Evolutionary conservation across 2,329 filamentous ascomycete species (phyloP), one percentile per base, ranked within the genome.

Genomic region (Penicillium sumatraense): DNA sequence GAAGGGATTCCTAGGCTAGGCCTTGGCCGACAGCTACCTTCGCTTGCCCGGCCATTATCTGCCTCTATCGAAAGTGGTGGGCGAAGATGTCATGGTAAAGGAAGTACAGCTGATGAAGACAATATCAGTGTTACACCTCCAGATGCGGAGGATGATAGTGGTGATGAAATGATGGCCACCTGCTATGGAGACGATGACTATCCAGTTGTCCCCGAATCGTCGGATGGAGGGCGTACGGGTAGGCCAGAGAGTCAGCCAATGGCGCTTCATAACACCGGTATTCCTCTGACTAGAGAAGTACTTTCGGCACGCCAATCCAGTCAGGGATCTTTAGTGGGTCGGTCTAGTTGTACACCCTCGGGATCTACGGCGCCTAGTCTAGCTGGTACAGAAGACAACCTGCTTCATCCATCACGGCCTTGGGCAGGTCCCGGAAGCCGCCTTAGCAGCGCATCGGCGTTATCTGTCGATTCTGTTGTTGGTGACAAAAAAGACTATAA

Each of bases 401-500:
- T 73, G 18, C 53, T 68, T 9, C 66, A 70, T 2, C 67, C 71
- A 13, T 61, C 57, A 24, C 59, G 66, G 21, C 68, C 68, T 24
- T 70, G 68, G 58, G 61, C 67, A 7, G 66, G 70, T 26, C 60
- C 69, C 31, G 62, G 65, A 14, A 71, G 67, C 41, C 68, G 71
- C 31, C 67, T 76, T 33, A 75, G 73, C 57, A 75, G 72, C 56
- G 70, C 73, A 41, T 83, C 80, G 1, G 74, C 75, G 3, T 75
- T 87, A 23, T 85, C 82, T 24, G 75, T 86, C 3, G 76, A 84
- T 50, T 78, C 78, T 2, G 79, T 88, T 26, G 78, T 87, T 23
- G 83, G 85, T 16, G 83, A 84, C 54, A 85, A 86, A 66, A 82
- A 81, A 50, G 81, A 86, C 63, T 86, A 82, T 66, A 81, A 83